Base-by-base conservation (phyloP, 2,329 filamentous ascomycete species). In the Magnaporthales sp. region DNA sequence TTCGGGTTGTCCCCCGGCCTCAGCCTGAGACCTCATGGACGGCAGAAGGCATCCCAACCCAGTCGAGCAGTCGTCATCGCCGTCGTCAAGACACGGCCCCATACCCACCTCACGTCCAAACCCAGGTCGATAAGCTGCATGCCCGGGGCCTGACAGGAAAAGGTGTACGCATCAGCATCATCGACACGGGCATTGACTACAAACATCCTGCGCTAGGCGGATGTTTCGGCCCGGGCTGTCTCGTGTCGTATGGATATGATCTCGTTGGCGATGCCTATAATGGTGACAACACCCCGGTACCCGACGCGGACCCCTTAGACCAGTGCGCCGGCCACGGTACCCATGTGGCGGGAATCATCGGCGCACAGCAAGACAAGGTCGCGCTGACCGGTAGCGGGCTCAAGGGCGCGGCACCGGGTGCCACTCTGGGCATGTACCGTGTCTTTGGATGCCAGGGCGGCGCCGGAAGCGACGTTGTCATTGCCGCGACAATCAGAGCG, bases 401-500 rank as follows among this genome's bases (percentile, higher is more conserved):
- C 31, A 62, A 58, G 3, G 67, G 67, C 2, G 67, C 63, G 6
- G 67, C 67, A 1, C 67, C 67, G 5, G 67, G 65, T 5, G 67
- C 66, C 2, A 32, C 62, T 30, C 58, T 68, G 29, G 66, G 64
- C 24, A 67, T 67, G 63, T 68, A 68, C 66, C 56, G 62, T 10
- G 66, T 68, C 4, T 67, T 67, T 32, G 24, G 62, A n/a, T 68
- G 67, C 65, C 54, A 22, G 9, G 65, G 60, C 38, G 31, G 46
- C 27, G n/a, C 65, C 13, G 51, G 46, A 26, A 38, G 3, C 38
- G 64, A 65, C 46, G 72, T 81, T 3, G 63, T 82, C 38, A 75
- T 80, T 51, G 74, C 74, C 13, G 79, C 78, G 8, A 79, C 79
- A 69, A 77, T 78, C 67, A 77, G 72, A 68, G 80, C 80, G 0